Conservation (phyloP, 352 stramenopile species). For the Phytophthora palmivora region DNA sequence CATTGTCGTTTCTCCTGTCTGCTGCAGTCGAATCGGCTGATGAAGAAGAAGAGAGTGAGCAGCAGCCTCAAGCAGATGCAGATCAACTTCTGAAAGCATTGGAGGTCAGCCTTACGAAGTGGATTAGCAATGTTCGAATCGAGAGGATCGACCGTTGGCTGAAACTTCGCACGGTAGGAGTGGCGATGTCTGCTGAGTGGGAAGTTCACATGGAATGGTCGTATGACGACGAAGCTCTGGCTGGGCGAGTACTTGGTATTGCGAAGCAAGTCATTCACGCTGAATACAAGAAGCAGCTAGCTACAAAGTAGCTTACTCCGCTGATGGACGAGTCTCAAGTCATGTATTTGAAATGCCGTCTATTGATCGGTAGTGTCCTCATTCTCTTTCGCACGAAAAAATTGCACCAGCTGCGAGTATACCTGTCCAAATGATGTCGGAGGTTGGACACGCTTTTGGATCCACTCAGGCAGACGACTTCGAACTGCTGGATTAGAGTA, state of each 20-base stretch:
- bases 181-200: conserved; percentile 78
- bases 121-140: conserved; percentile 64
- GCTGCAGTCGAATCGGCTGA: conserved; percentile 73
- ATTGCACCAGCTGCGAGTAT: conserved; percentile 81
- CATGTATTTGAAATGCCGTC: conserved; percentile 16
- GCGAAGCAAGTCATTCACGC: conserved; percentile 79
- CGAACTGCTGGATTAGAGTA: conserved; percentile 85
- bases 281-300: conserved; percentile 64
- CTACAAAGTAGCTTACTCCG: conserved; percentile 19
- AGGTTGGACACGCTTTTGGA: conserved; percentile 77
- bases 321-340: conserved; percentile 9
- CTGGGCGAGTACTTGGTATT: conserved; percentile 82
- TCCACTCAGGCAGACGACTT: conserved; percentile 80
- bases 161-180: conserved; percentile 72
- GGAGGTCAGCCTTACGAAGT: conserved; percentile 55
- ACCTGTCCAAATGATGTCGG: conserved; percentile 68
- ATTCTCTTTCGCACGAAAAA: conserved; percentile 68
- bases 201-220: conserved; percentile 86
- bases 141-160: conserved; percentile 78
- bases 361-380: conserved; percentile 7
- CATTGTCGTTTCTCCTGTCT: conserved; percentile 83
- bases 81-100: conserved; percentile 59
- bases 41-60: conserved; percentile 73
- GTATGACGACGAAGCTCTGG: conserved; percentile 86
- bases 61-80: conserved; percentile 73